Base-by-base conservation (phyloP, 495 filamentous ascomycete genomes). In the Xylaria longipes region DNA sequence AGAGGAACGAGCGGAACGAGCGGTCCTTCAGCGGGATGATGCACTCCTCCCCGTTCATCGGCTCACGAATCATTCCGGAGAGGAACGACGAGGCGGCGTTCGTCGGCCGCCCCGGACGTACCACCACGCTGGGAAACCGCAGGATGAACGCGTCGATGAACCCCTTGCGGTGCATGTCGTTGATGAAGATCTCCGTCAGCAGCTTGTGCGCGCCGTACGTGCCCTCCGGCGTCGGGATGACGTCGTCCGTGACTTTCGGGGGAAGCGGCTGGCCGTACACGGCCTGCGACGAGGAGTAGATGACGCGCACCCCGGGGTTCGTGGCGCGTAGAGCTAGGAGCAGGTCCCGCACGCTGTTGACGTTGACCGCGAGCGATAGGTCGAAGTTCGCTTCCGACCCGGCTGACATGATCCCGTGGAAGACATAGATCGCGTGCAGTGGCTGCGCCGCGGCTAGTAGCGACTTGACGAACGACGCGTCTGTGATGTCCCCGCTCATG, bases 321-420 rank as follows among this genome's bases (percentile, higher is more conserved):
- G 83, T 84, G 50, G 74, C 74, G 33, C 89, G 87, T 7, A 94
- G 84, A 37, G 83, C 80, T 61, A 93, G 87, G 37, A 94, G 82
- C 54, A 95, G 83, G 37, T 82, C 80, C 20, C 89, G 84, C 3
- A 89, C 89, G n/a, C 90, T 86, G 79, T 94, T 88, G 43, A 97
- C 84, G 78, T 97, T 97, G 64, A 94, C 92, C 50, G 79, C 79
- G 65, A 93, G 84, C 3, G 91, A 92, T 17, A 93, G 84, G 57
- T 93, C 91, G 75, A 92, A 90, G 78, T 95, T 86, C 31, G 89
- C 89, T 77, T 97, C 93, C 22, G 89, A 85, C 57, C 90, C 91
- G 27, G 89, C 87, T 45, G 91, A 93, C 93, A 95, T 95, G 81
- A 97, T 93, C 58, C 93, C 93, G 80, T 97, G 93, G 74, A 97